Evolutionary conservation across 768 basidiomycete genomes (phyloP).

Genomic region (Mycena latifolia): DNA sequence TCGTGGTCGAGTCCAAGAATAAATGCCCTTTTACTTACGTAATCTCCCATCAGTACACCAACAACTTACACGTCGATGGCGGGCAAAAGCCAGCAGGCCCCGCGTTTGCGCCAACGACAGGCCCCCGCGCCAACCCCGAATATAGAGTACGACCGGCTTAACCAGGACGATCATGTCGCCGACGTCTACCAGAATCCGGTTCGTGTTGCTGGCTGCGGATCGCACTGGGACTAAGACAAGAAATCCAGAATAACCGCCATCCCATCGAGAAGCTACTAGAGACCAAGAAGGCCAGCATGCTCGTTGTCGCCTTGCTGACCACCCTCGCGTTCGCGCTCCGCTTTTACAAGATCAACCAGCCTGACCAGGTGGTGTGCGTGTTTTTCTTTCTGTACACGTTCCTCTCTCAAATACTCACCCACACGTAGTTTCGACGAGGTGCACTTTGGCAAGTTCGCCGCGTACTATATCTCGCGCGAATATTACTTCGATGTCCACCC

Average conservation of each 20-base stretch:
- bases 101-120: slow-evolving; percentile 34
- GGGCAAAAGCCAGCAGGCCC: slow-evolving; percentile 30
- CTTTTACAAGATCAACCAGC: slow-evolving; percentile 95
- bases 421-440: slow-evolving; percentile 91
- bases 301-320: slow-evolving; percentile 75
- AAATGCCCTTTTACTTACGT: slow-evolving; percentile 8
- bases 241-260: slow-evolving; percentile 65
- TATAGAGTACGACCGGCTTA: slow-evolving; percentile 32
- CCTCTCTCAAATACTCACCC: slow-evolving; percentile 10
- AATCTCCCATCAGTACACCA: slow-evolving; percentile 1
- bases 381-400: slow-evolving; percentile 8
- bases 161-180: slow-evolving; percentile 32
- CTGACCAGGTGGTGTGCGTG: slow-evolving; percentile 93
- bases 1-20: no score
- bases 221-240: neutral
- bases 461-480: slow-evolving; percentile 91
- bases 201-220: slow-evolving; percentile 12
- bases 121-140: neutral
- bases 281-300: slow-evolving; percentile 69
- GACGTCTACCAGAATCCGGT: slow-evolving; percentile 34
- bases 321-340: slow-evolving; percentile 84
- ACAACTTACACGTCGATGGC: slow-evolving; percentile 32
- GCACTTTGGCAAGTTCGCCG: slow-evolving; percentile 98
- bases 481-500: slow-evolving; percentile 99
- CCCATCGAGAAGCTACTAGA: slow-evolving; percentile 73